Base-by-base conservation (phyloP, 2,329 filamentous ascomycete species). In the Endocalyx cinctus region DNA sequence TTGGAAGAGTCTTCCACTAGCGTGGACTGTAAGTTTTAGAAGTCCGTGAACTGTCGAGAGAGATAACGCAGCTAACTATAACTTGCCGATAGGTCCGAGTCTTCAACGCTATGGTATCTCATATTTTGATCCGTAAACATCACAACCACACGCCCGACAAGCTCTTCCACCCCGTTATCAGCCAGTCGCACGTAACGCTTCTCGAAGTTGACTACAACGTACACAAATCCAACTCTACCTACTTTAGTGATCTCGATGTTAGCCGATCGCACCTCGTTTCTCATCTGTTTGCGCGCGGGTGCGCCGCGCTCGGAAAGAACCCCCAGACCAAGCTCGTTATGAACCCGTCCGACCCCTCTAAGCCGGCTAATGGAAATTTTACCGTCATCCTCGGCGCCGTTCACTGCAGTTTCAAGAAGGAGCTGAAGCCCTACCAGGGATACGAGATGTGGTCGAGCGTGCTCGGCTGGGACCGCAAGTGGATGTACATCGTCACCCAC, bases 191-290 rank as follows among this genome's bases (percentile, higher is more conserved):
- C 52, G 76, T 82, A 11, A 76, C 84, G 1, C 63, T 84, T 34
- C 72, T 84, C 47, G 87, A 94, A 62, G 87, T 82, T 50, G 89
- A 95, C 64, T 87, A 88, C 66, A 90, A 92, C 64, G 54, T 87
- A 27, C 84, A 90, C 70, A 88, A 89, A 58, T 81, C 80, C 41
- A 87, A 88, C 65, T 79, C 76, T 48, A 94, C 88, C 18, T 94
- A 94, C 67, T 94, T 94, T 56, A 69, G 79, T 45, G 87, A 94
- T 60, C 78, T 94, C 45, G 88, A 94, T 60, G 75, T 90, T 39
- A 79, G 83, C 25, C 84, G 92, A 36, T 84, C 84, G 1, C 85
- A 94, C 44, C 76, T 92, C 7, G 78, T 94, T 33, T 82, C 79
- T 30, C 77, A 80, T 45, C 64, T 89, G 3, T 66, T 82, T 33